Evolutionary conservation across 2,329 filamentous ascomycete genomes (phyloP), one percentile per base, ranked within the genome.

Genomic region (Penicillium sp.): DNA sequence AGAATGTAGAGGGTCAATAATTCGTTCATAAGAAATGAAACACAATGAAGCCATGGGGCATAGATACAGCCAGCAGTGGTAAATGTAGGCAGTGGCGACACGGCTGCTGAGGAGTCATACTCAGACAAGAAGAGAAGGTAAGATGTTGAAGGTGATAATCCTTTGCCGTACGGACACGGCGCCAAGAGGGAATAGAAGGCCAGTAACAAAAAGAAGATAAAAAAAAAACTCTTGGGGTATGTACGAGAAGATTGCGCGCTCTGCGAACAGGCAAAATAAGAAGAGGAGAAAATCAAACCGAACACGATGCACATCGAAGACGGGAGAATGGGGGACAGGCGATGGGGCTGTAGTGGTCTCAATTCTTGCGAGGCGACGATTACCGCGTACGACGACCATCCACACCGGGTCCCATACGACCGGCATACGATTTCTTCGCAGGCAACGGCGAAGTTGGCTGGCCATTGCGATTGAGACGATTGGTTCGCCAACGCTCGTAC

Each of bases 401-500:
- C 18, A 39, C 46, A 44, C 42, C 40, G 9, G 65, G 66, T 13
- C 65, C 66, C 49, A 55, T 59, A 48, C 64, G 61, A 35, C 63
- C 65, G 26, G 55, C 49, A 39, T 57, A 66, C 9, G 28, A 41
- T 50, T 47, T 59, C 49, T 61, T 62, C 35, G 48, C 35, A 9
- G 51, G 39, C 47, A 58, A 49, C 12, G 56, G 50, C 12, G 29
- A 32, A 32, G 47, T 38, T 18, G 57, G 45, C 38, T 58, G 56
- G 13, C 60, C 62, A 39, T 66, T 61, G 39, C 65, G 62, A 50
- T 72, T 67, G 45, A 72, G 57, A 11, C 69, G 68, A 58, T 66
- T 71, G 39, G 81, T 96, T 70, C 93, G 83, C 93, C 91, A 97
- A 60, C 87, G 84, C 70, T 97, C 91, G 61, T 97, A 97, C 88